These are phyloP conservation scores for Lunasporangiospora selenospora DNA, from an alignment of 192 early-diverging fungal species.

Conservation along the genomic window DNA sequence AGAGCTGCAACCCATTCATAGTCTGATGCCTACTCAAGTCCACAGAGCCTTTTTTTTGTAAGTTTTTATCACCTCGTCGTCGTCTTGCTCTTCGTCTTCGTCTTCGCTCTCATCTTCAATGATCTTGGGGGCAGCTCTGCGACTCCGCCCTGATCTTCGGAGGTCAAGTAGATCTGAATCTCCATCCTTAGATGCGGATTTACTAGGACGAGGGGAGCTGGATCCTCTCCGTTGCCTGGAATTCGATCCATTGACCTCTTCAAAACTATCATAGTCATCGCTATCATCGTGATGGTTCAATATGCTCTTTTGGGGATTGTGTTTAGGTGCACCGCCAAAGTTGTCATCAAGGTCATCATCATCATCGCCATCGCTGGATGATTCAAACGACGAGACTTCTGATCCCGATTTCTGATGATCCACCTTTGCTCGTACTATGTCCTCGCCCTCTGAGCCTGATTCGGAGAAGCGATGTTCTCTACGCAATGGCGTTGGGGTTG, in stretches of 20 bases:
- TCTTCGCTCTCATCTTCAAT: conserved; percentile 47
- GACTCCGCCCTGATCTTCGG: conserved; percentile 61
- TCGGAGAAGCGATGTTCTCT: conserved; percentile 14
- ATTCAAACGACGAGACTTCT: conserved; percentile 34
- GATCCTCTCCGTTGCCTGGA: conserved; percentile 27
- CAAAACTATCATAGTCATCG: conserved; percentile 50
- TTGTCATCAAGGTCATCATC: conserved; percentile 43
- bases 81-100: conserved; percentile 34
- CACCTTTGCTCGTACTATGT: too few relatives aligned
- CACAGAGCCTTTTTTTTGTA: too few relatives aligned
- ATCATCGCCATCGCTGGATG: conserved; percentile 27
- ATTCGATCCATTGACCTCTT: conserved; percentile 46
- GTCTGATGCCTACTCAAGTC: too few relatives aligned
- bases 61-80: conserved; percentile 16
- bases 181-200: conserved; percentile 26
- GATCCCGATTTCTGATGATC: conserved; percentile 21
- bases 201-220: conserved; percentile 53
- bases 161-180: conserved; percentile 75
- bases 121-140: conserved; percentile 42
- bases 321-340: too few relatives aligned
- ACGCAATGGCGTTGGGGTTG: conserved; percentile 19
- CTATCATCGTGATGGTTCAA: conserved; percentile 29
- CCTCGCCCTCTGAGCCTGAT: conserved; percentile 9
- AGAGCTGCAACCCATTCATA: conserved; percentile 16
- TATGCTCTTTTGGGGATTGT: conserved; percentile 1